These are phyloP conservation scores for Xylaria scruposa DNA, from an alignment of 495 filamentous ascomycete species.

Conservation along the genomic window DNA sequence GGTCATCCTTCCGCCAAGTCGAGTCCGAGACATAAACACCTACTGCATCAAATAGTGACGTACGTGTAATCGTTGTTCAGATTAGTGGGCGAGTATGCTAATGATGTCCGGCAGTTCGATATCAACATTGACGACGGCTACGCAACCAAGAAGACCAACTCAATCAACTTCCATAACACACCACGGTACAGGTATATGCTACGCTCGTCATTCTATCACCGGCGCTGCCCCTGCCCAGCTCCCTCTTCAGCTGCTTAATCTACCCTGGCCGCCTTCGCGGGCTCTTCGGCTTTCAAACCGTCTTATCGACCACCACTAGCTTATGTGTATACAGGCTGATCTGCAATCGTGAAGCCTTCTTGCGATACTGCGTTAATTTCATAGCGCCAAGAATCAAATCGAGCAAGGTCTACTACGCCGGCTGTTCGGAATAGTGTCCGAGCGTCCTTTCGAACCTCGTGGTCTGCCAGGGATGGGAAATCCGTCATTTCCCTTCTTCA, in stretches of 20 bases:
- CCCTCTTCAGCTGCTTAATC: conserved; percentile 21
- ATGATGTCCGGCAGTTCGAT: not conserved
- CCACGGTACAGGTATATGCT: not conserved
- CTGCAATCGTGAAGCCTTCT: not conserved
- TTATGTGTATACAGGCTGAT: conserved; percentile 12
- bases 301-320: not conserved
- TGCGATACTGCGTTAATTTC: not conserved
- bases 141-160: not conserved
- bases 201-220: not conserved
- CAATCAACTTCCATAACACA: not conserved
- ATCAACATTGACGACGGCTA: not conserved
- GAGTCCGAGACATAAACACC: not conserved
- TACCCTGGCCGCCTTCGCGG: not conserved
- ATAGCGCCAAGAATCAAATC: conserved; percentile 21
- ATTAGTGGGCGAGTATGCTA: not conserved
- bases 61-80: not conserved
- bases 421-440: conserved; percentile 12
- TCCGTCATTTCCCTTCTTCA: conserved; percentile 19
- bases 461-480: conserved; percentile 13
- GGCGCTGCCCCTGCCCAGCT: not conserved
- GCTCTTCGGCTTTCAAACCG: not conserved
- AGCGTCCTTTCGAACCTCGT: conserved; percentile 15
- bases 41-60: not conserved
- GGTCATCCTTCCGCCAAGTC: not conserved
- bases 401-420: not conserved